Conservation (phyloP, 2,329 filamentous ascomycete genomes). For the Keithomyces neogunnii region DNA sequence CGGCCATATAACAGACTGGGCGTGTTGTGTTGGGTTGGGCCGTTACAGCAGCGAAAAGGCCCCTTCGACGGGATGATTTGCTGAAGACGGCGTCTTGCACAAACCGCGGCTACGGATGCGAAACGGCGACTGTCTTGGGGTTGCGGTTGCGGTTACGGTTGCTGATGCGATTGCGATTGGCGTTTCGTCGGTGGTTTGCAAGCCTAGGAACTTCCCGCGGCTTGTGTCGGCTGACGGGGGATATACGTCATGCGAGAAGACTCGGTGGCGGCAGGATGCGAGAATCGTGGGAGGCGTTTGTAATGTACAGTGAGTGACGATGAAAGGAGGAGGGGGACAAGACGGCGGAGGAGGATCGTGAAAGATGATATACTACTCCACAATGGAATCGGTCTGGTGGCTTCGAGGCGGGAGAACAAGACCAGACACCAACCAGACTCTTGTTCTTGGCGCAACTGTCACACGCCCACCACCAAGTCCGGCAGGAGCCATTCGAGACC, state of each 20-base stretch:
- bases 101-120: neutral
- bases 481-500: too few species aligned
- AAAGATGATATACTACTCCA: neutral
- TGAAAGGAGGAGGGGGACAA: neutral
- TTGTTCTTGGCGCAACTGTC: neutral
- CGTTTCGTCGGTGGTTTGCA: neutral
- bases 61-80: neutral
- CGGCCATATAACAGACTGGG: conserved; percentile 17
- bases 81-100: neutral
- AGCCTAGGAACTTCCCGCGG: neutral
- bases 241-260: conserved; percentile 1
- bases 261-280: neutral
- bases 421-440: too few species aligned
- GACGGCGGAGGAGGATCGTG: neutral
- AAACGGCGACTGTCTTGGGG: too few species aligned
- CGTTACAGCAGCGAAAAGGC: neutral
- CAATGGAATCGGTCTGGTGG: neutral
- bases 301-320: neutral
- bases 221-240: neutral
- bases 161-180: neutral
- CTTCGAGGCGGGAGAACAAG: neutral
- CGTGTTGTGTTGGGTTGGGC: neutral
- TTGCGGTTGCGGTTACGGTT: too few species aligned
- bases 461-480: neutral
- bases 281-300: neutral